These are phyloP conservation scores for Quercus berberidifolia DNA, from an alignment of 306 rosid species.

Conservation along the genomic window DNA sequence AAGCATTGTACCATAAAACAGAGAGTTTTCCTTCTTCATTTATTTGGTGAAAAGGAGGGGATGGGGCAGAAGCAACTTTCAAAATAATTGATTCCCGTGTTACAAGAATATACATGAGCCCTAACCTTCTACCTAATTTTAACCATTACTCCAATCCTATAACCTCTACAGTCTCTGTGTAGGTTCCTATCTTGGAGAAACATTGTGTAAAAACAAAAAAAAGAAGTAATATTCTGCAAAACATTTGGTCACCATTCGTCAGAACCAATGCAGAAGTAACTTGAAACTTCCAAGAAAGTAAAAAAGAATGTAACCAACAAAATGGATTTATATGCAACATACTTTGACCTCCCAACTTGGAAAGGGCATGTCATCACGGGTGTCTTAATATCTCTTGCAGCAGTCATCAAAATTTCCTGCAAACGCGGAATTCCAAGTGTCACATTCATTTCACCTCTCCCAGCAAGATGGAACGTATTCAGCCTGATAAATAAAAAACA, in stretches of 20 bases:
- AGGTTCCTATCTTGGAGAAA: background rate
- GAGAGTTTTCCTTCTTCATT: background rate
- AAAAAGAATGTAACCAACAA: background rate
- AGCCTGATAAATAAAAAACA: slow-evolving; percentile 42
- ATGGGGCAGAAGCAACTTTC: background rate
- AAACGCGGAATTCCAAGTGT: slow-evolving; percentile 97
- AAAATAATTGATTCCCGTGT: background rate
- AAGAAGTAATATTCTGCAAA: background rate
- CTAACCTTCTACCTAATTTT: background rate
- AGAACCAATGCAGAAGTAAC: background rate
- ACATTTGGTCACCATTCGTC: background rate
- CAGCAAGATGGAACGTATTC: slow-evolving; percentile 94
- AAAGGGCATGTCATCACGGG: slow-evolving; percentile 94
- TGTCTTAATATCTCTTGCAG: slow-evolving; percentile 69
- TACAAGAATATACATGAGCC: background rate
- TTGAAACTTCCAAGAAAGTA: background rate
- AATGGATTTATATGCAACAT: slow-evolving; percentile 34
- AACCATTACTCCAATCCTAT: background rate
- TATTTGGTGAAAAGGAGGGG: background rate
- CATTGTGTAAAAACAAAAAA: background rate
- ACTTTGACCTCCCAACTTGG: slow-evolving; percentile 53
- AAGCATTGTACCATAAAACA: background rate
- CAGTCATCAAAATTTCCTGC: slow-evolving; percentile 85
- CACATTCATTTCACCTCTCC: slow-evolving; percentile 97
- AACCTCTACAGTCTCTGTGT: background rate